These are phyloP conservation scores for Eragrostis curvula DNA, from an alignment of 176 grass and related monocot genomes.

Conservation along the genomic window DNA sequence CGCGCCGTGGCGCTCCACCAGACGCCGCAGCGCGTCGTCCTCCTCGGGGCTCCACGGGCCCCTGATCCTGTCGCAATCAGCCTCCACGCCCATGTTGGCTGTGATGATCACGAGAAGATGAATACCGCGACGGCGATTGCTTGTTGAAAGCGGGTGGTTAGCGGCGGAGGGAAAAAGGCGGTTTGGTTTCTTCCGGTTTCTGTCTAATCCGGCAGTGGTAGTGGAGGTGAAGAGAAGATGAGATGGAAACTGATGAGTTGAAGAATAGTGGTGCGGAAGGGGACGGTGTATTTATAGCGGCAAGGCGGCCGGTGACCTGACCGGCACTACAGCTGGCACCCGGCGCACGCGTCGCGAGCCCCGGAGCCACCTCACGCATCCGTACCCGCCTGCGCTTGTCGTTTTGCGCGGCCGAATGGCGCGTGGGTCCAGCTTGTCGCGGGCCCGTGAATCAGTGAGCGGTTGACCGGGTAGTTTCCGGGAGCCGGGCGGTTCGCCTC, in stretches of 20 bases:
- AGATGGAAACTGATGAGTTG: not conserved
- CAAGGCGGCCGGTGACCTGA: constrained; percentile 42
- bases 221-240: not conserved
- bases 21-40: constrained; percentile 71
- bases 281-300: constrained; percentile 47
- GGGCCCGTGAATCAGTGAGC: fast-evolving
- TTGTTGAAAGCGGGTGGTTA: not conserved
- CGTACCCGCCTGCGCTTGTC: constrained; percentile 39
- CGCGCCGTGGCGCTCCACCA: constrained; percentile 81
- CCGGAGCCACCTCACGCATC: constrained; percentile 23
- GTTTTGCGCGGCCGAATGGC: constrained; percentile 5
- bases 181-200: constrained; percentile 28
- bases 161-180: constrained; percentile 3
- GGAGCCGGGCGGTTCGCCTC: not conserved
- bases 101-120: not conserved
- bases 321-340: constrained; percentile 48
- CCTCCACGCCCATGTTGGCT: constrained; percentile 8
- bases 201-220: not conserved
- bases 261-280: constrained; percentile 16
- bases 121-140: not conserved
- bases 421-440: fast-evolving
- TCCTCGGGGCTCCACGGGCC: constrained; percentile 91
- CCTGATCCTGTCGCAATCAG: constrained; percentile 62
- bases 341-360: not conserved
- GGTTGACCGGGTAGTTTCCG: not conserved